A percentile compares a stretch with the other conserved stretches of the same genome.
These are phyloP conservation scores for Fusarium nodosum DNA, from an alignment of 2,329 filamentous ascomycete species.

Conservation along the genomic window DNA sequence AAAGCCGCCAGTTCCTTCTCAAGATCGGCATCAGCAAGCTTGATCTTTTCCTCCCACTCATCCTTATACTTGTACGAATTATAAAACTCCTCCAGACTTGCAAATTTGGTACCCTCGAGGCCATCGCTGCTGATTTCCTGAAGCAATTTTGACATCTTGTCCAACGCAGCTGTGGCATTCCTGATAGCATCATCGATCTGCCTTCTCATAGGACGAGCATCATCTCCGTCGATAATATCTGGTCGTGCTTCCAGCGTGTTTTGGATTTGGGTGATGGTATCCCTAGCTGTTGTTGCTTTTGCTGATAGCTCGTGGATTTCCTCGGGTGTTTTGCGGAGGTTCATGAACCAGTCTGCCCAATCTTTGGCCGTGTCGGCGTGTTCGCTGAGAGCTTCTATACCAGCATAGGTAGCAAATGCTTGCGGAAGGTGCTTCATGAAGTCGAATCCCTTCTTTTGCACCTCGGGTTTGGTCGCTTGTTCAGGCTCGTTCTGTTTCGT, in stretches of 20 bases:
- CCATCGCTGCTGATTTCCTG: constrained; percentile 49
- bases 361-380: constrained; percentile 54
- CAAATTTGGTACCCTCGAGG: constrained; percentile 37
- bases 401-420: constrained; percentile 48
- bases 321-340: constrained; percentile 51
- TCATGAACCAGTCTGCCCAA: constrained; percentile 54
- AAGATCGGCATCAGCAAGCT: constrained; percentile 49
- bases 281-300: constrained; percentile 49
- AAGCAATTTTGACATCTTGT: constrained; percentile 51
- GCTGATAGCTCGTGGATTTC: constrained; percentile 50
- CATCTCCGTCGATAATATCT: constrained; percentile 52
- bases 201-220: constrained; percentile 46
- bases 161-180: constrained; percentile 47
- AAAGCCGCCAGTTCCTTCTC: constrained; percentile 50
- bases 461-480: neutral
- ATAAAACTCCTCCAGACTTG: constrained; percentile 51
- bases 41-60: constrained; percentile 53
- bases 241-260: constrained; percentile 49
- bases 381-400: constrained; percentile 46
- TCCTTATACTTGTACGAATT: constrained; percentile 53
- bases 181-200: constrained; percentile 52
- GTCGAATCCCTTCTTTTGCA: constrained; percentile 14
- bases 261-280: constrained; percentile 53
- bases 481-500: neutral
- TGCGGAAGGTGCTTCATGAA: constrained; percentile 47